Conservation (phyloP, 768 basidiomycete genomes). For the Russula earlei region DNA sequence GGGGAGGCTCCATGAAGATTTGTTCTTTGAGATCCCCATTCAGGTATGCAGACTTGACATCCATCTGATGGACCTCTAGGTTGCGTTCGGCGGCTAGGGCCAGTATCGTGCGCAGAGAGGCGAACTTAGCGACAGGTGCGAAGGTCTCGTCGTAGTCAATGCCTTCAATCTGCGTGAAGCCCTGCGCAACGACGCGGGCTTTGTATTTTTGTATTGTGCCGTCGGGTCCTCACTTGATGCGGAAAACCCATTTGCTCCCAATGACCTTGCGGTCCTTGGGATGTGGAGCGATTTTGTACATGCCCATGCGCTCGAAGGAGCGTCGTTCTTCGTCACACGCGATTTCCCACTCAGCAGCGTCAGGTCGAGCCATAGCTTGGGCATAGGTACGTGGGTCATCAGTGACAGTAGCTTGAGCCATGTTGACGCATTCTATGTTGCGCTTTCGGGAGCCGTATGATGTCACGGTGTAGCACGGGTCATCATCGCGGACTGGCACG, state of each 20-base stretch:
- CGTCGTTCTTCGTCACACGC: background rate
- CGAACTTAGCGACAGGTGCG: background rate
- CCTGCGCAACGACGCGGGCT: background rate
- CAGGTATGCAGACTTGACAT: background rate
- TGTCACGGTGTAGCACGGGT: background rate
- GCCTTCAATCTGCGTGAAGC: background rate
- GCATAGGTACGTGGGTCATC: background rate
- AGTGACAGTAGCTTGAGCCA: background rate
- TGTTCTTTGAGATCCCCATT: background rate
- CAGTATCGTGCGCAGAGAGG: background rate
- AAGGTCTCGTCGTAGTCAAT: background rate
- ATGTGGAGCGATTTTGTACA: background rate
- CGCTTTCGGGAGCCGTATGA: background rate
- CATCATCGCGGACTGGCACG: background rate
- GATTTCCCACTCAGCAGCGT: background rate
- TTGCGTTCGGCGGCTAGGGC: background rate
- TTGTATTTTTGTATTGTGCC: too few species aligned
- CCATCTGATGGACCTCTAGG: background rate
- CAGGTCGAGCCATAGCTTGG: background rate
- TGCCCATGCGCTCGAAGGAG: background rate
- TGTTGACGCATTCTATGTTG: background rate
- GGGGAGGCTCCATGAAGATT: too few species aligned
- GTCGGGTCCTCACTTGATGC: too few species aligned
- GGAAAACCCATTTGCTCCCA: background rate
- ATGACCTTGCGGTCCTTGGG: background rate